Base-by-base conservation (phyloP, 1,284 basidiomycete species). In the Peniophora sp. region DNA sequence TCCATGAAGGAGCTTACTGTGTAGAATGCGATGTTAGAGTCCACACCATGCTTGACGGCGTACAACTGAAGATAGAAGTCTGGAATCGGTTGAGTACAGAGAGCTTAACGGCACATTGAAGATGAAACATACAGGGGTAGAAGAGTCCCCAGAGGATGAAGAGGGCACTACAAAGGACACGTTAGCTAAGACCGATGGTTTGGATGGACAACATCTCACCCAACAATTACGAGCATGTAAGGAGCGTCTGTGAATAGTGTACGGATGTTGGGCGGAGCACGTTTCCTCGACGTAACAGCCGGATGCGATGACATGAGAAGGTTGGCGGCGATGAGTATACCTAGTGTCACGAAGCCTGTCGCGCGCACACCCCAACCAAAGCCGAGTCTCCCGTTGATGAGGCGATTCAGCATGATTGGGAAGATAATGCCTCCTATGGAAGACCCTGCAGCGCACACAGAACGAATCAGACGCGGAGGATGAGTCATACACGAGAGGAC, bases 1-100 rank as follows among this genome's bases (percentile, higher is more conserved):
- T 10, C 41, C 20, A 10, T 18, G 41, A 43, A 57, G 51, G 11
- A 54, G 41, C 47, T 12, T 43, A 51, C 47, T 3, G 47, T 48
- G 27, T 51, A 58, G 49, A 60, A 60, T 3, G 58, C 51, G 47
- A 60, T 55, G 12, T 51, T 53, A 24, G 44, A 34, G 48, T 51
- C 45, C 6, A 58, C 47, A 15, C 58, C 58, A 32, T 60, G 56
- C 17, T 15, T 32, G 9, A 52, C 32, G 22, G 57, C 52, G 48
- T 57, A 55, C 2, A 58, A 48, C 47, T 60, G 58, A 2, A 57
- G 18, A 45, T 60, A 60, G 43, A 55, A 57, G n/a, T 54, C 43
- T 24, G 52, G 11, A 32, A 24, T n/a, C 39, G 22, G 11, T 18
- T 18, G 11, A 12, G 11, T 23, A n/a, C 20, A 17, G 34, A 27